These are phyloP conservation scores for Kwoniella mangroviensis DNA, from an alignment of 768 basidiomycete genomes.

Conservation along the genomic window DNA sequence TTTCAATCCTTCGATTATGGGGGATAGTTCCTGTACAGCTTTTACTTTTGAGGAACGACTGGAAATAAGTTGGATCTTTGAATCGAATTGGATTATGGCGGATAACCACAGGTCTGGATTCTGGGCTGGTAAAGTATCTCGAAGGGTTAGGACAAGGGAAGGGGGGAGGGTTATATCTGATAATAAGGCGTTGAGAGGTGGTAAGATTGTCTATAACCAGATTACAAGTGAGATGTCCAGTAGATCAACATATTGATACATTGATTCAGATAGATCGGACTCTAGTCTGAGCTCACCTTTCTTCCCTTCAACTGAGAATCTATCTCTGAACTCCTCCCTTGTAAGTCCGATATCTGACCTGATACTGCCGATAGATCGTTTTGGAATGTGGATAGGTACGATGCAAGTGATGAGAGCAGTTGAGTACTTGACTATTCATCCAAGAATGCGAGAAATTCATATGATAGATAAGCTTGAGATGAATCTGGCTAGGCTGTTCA, in stretches of 20 bases:
- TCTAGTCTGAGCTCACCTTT: slow-evolving; percentile 64
- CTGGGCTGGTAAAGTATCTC: slow-evolving; percentile 76
- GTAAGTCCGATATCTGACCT: slow-evolving; percentile 92
- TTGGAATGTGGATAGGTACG: slow-evolving; percentile 94
- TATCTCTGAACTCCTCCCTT: slow-evolving; percentile 85
- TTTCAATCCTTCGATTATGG: slow-evolving; percentile 82
- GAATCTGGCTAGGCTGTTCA: neutral
- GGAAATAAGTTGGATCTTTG: slow-evolving; percentile 69
- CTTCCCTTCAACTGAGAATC: slow-evolving; percentile 83
- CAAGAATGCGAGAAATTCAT: neutral
- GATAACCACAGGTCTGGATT: slow-evolving; percentile 78
- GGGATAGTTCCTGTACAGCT: slow-evolving; percentile 78
- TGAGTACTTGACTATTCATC: slow-evolving; percentile 74
- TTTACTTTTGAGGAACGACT: slow-evolving; percentile 75
- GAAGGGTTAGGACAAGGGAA: slow-evolving; percentile 70
- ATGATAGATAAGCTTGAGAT: neutral
- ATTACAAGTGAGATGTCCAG: neutral
- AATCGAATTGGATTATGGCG: slow-evolving; percentile 79
- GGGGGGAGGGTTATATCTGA: slow-evolving; percentile 83
- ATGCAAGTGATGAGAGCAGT: slow-evolving; percentile 83
- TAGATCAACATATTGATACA: no score
- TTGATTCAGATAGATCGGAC: no score
- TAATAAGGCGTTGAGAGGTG: slow-evolving; percentile 78
- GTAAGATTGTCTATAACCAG: slow-evolving; percentile 75
- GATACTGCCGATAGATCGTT: slow-evolving; percentile 91